A percentile compares a stretch with the other conserved stretches of the same genome.
Conservation (phyloP, 805 yeast species). For the Ogataea philodendri region DNA sequence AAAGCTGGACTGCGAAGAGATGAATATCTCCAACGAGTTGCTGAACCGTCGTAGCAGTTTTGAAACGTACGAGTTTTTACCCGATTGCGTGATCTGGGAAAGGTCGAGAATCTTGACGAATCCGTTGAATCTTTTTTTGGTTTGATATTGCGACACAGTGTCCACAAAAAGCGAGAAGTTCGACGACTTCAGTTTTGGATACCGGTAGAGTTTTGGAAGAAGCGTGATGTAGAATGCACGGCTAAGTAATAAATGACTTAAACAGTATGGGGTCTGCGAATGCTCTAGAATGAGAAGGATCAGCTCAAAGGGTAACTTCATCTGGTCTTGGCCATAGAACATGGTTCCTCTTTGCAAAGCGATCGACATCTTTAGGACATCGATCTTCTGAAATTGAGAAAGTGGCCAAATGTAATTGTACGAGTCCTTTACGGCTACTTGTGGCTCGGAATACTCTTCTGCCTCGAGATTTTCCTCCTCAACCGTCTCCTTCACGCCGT, state of each 20-base stretch:
- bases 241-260: slow-evolving; percentile 58
- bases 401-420: slow-evolving; percentile 43
- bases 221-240: slow-evolving; percentile 58
- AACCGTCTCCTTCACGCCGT: slow-evolving; percentile 38
- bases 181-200: slow-evolving; percentile 60
- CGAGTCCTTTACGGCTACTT: slow-evolving; percentile 12
- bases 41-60: slow-evolving; percentile 78
- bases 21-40: slow-evolving; percentile 58
- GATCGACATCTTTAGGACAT: slow-evolving; percentile 38
- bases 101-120: slow-evolving; percentile 68
- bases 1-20: slow-evolving; percentile 94
- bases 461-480: slow-evolving; percentile 33
- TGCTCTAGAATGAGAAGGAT: slow-evolving; percentile 38
- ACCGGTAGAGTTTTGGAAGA: slow-evolving; percentile 60
- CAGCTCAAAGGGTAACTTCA: slow-evolving; percentile 49
- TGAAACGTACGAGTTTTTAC: slow-evolving; percentile 88
- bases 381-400: slow-evolving; percentile 50
- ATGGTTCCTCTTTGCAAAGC: slow-evolving; percentile 27
- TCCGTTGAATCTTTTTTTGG: slow-evolving; percentile 50
- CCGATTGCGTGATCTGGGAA: slow-evolving; percentile 79
- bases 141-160: slow-evolving; percentile 43
- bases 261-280: slow-evolving; percentile 37
- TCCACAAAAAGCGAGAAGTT: slow-evolving; percentile 77
- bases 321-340: slow-evolving; percentile 21
- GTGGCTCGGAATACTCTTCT: neutral